Conservation (phyloP, 345 rosid species). For the Fremontodendron californicum region DNA sequence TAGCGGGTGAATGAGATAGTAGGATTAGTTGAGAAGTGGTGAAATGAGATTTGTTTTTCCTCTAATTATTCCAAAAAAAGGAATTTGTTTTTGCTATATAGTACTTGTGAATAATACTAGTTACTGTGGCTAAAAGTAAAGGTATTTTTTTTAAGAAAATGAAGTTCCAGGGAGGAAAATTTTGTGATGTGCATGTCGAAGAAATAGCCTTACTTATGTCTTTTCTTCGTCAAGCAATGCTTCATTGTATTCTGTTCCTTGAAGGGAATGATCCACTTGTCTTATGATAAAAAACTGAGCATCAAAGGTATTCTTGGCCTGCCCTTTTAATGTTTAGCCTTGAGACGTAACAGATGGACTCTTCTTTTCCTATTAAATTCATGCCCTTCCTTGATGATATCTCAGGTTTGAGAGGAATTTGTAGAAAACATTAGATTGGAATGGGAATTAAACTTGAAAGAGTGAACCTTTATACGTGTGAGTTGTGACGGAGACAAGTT, state of each 20-base stretch:
- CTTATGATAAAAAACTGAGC: neutral
- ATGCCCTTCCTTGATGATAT: neutral
- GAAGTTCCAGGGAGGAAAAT: too few relatives aligned
- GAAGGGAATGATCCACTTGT: neutral
- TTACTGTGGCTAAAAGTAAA: neutral
- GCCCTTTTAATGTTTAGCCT: neutral
- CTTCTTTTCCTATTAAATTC: neutral
- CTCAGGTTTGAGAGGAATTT: neutral
- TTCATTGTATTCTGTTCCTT: neutral
- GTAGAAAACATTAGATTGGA: neutral
- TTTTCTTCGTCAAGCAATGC: too few relatives aligned
- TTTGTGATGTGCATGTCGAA: too few relatives aligned
- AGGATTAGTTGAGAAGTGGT: neutral
- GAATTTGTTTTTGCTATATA: neutral
- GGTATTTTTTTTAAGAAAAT: too few relatives aligned
- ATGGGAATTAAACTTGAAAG: neutral
- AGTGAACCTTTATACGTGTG: neutral
- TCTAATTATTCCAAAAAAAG: too few relatives aligned
- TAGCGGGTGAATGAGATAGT: neutral
- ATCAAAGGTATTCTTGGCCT: neutral
- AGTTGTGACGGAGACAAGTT: neutral
- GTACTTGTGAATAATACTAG: neutral
- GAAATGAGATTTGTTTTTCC: neutral
- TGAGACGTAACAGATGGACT: neutral
- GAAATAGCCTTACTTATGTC: neutral